Evolutionary conservation across 306 rosid genomes (phyloP), one percentile per base, ranked within the genome.

Genomic region (Phaseolus lunatus): DNA sequence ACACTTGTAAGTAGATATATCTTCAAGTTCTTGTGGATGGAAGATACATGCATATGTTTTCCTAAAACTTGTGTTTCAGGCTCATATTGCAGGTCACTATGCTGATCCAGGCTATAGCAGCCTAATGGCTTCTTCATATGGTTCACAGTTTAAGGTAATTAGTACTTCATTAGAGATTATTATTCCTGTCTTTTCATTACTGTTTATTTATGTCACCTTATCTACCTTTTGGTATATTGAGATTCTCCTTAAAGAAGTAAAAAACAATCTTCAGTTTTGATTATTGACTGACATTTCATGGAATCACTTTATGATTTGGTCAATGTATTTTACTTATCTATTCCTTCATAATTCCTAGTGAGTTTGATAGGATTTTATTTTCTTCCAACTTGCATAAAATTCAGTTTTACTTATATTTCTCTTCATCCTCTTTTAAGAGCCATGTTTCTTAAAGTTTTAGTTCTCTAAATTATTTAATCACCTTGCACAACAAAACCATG

Each of bases 1-100:
- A 63, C 89, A 72, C 76, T 77, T 41, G 97, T 92, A 78, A 84
- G 97, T 84, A 62, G 87, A 80, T 66, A 65, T 47, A 41, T 65
- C 26, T 68, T 15, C 76, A 41, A 54, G 79, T 58, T 65, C 80
- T 35, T 48, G 39, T 45, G 48, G 62, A 78, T 70, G 39, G 58
- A 76, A 63, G 53, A 67, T 69, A 54, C 75, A 50, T 75, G 52
- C 50, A 72, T 61, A 72, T 75, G 48, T 37, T 57, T 70, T 72
- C 73, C 47, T 75, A 52, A 48, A 59, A 50, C 66, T 79, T 69
- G 35, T 35, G 73, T 83, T 87, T 72, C 87, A 89, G 95, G 90
- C 85, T 83, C 87, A 74, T 49, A 33, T 84, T 71, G 83, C 91
- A 19, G 72, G 74, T 76, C 83, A 70, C 58, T 72, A 67, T 74